Evolutionary conservation across 1,284 basidiomycete species (phyloP).

Genomic region (Volvariella surrecta): DNA sequence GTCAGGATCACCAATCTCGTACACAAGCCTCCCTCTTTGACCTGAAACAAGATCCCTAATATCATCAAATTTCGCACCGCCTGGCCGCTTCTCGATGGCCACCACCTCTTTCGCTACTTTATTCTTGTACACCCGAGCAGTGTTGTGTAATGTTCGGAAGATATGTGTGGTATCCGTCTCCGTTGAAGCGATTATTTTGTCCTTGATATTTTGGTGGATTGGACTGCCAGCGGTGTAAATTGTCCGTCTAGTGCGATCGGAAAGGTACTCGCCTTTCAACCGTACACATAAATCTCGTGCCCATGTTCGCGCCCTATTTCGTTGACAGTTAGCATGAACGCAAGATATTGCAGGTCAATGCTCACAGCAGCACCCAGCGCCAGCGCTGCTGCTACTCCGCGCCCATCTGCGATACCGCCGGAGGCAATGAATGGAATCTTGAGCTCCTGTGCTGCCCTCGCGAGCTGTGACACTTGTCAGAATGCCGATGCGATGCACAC

Average conservation of each 20-base stretch:
- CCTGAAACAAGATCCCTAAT: slow-evolving; percentile 80
- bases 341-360: slow-evolving; percentile 10
- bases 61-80: slow-evolving; percentile 86
- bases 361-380: slow-evolving; percentile 76
- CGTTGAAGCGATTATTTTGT: slow-evolving; percentile 76
- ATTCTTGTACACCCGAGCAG: slow-evolving; percentile 87
- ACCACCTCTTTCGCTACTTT: slow-evolving; percentile 77
- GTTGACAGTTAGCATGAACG: neutral
- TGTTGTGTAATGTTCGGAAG: slow-evolving; percentile 83
- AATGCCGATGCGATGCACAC: neutral
- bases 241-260: too few species aligned
- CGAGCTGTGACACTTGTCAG: slow-evolving; percentile 42
- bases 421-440: slow-evolving; percentile 86
- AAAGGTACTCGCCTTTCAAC: slow-evolving; percentile 48
- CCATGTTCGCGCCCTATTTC: slow-evolving; percentile 79
- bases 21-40: slow-evolving; percentile 68
- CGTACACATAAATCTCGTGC: slow-evolving; percentile 87
- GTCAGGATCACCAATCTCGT: slow-evolving; percentile 80
- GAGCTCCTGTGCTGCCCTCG: slow-evolving; percentile 81
- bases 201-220: slow-evolving; percentile 88
- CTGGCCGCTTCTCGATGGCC: slow-evolving; percentile 68
- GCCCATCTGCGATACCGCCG: slow-evolving; percentile 77
- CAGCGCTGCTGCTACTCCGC: slow-evolving; percentile 77
- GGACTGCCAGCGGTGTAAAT: slow-evolving; percentile 35
- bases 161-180: slow-evolving; percentile 87